Base-by-base conservation (phyloP, 2,329 filamentous ascomycete species). In the Rhynchosporium agropyri region DNA sequence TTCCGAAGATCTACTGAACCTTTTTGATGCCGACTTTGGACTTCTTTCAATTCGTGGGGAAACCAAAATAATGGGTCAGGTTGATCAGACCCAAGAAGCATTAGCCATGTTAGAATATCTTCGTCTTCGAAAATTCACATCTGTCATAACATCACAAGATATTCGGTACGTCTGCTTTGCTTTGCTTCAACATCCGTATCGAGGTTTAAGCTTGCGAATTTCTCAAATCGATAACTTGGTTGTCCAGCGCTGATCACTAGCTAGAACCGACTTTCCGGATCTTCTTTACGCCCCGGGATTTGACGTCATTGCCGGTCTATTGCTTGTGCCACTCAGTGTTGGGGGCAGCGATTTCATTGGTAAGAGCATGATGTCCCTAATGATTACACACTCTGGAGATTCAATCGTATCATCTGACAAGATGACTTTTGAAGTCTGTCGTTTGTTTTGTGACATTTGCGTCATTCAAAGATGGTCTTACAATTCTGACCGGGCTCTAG, bases 1-100 rank as follows among this genome's bases (percentile, higher is more conserved):
- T 0, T 95, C 91, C 0, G 91, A 96, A 59, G 92, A 97, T 70
- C 77, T 97, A 0, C 75, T 97, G 3, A 91, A 87, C 69, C 80
- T 97, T 0, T 96, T 97, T 67, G 87, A 95, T 72, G 92, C 92
- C 0, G 92, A 97, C 70, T 95, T 91, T 72, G 93, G 92, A 2
- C 81, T 95, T 48, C 76, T 96, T 0, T 96, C 90, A 0, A 96
- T 97, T 50, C 83, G 84, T 33, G 91, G 90, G n/a, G 92, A 97
- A 74, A 95, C 92, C 0, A 96, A 96, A 72, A 88, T 96, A 1
- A 76, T 97, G 31, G 92, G 92, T 0, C 81, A 84, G 50, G 77
- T 91, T 7, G 85, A 90, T 13, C 84, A 93, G 46, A 88, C 89
- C 0, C 92, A 96, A 71, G 93, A 97, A 76, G 87, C 91, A 1